A percentile compares a stretch with the other conserved stretches of the same genome.
phyloP scores from a whole-genome alignment of 225 moss, liverwort and hornwort species.

The Anthoceros angustus region DNA sequence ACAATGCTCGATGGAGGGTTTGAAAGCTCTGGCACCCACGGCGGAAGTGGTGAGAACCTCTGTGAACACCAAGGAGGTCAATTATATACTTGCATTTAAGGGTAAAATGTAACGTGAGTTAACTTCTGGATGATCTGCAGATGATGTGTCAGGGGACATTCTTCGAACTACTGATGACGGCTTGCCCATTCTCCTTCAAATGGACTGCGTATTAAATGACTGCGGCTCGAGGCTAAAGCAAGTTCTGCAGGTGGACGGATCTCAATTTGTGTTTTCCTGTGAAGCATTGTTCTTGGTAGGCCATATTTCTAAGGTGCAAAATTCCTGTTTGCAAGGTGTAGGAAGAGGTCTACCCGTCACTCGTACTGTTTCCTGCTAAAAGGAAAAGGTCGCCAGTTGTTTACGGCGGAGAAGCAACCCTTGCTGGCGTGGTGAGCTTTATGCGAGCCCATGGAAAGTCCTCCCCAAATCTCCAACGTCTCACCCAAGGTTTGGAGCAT shows the following conservation, averaged over 20 bases:
- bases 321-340: slow-evolving; percentile 7
- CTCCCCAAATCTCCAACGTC: slow-evolving; percentile 6
- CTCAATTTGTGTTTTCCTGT: background rate
- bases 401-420: slow-evolving; percentile 19
- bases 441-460: slow-evolving; percentile 11
- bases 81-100: no score
- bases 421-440: slow-evolving; percentile 16
- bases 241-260: slow-evolving; percentile 6
- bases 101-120: no score
- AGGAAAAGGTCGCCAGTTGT: slow-evolving; percentile 21
- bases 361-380: slow-evolving; percentile 24
- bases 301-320: background rate
- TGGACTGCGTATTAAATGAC: slow-evolving; percentile 31
- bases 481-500: no score
- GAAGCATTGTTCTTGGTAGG: background rate
- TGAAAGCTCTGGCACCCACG: slow-evolving; percentile 2
- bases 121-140: background rate
- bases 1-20: background rate
- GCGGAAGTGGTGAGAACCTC: no score
- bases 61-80: no score
- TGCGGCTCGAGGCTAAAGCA: slow-evolving; percentile 17
- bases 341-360: slow-evolving; percentile 27
- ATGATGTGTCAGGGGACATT: no score
- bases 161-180: background rate
- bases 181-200: slow-evolving; percentile 18